phyloP scores from a whole-genome alignment of 129 eudicot genomes.

The Tagetes erecta region DNA sequence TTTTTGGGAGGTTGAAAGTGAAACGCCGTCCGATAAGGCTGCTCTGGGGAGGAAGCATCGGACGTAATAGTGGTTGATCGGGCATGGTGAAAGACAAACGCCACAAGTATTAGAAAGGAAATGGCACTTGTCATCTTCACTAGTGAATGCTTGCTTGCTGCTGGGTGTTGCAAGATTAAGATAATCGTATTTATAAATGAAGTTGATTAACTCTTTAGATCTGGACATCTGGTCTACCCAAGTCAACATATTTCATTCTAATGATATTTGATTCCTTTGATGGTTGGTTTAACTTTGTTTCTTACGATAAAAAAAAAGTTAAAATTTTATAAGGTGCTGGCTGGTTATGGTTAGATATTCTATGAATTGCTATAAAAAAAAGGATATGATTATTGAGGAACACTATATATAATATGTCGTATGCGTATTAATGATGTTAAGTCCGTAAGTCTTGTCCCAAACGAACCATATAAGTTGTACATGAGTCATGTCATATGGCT shows the following conservation, averaged over 20 bases:
- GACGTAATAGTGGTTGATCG: conserved; percentile 17
- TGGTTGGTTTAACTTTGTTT: no score
- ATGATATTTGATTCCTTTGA: no score
- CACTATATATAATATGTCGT: no score
- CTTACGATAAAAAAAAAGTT: no score
- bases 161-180: conserved; percentile 23
- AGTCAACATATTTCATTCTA: not conserved
- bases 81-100: conserved; percentile 21
- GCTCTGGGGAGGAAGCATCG: conserved; percentile 22
- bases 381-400: no score
- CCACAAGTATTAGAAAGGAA: not conserved
- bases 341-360: no score
- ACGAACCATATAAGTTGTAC: no score
- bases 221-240: conserved; percentile 1
- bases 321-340: no score
- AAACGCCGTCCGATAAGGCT: conserved; percentile 40
- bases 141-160: not conserved
- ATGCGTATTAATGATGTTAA: no score
- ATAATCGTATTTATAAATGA: not conserved
- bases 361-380: no score
- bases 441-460: no score
- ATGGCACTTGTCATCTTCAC: conserved; percentile 10
- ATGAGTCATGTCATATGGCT: no score
- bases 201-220: not conserved
- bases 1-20: conserved; percentile 50